A percentile compares a stretch with the other conserved stretches of the same genome.
These are phyloP conservation scores for Linnemannia schmuckeri DNA, from an alignment of 192 early-diverging fungal species.

Conservation along the genomic window DNA sequence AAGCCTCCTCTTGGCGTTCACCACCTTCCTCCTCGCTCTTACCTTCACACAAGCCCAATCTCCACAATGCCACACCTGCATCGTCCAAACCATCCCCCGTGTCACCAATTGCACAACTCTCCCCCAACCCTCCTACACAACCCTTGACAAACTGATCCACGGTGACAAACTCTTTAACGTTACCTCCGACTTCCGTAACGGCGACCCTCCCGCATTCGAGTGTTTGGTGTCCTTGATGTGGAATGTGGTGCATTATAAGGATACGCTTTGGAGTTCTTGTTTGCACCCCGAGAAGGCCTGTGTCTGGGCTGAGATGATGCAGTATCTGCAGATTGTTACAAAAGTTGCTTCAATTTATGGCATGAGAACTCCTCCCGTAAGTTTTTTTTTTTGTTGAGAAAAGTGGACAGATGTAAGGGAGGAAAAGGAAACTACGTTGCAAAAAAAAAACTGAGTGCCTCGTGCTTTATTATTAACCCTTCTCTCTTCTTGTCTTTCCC, in stretches of 20 bases:
- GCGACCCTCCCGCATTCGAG: conserved; percentile 19
- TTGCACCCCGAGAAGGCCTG: conserved; percentile 19
- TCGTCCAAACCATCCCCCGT: conserved; percentile 12
- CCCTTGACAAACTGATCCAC: conserved; percentile 17
- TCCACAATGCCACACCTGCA: conserved; percentile 24
- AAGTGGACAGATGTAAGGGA: not conserved
- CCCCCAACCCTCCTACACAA: not conserved
- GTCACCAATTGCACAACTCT: conserved; percentile 16
- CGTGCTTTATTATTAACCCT: not conserved
- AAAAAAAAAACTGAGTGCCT: too few relatives aligned
- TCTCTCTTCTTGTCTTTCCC: not conserved
- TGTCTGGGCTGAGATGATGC: conserved; percentile 43
- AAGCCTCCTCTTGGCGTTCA: not conserved
- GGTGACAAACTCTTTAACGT: conserved; percentile 5
- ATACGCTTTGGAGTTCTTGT: conserved; percentile 25
- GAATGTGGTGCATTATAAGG: conserved; percentile 42
- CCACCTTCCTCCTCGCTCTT: conserved; percentile 3
- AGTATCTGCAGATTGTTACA: conserved; percentile 35
- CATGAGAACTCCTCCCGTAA: conserved; percentile 34
- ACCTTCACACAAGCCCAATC: conserved; percentile 24
- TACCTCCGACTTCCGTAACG: not conserved
- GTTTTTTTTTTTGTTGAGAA: not conserved
- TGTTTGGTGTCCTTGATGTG: conserved; percentile 39
- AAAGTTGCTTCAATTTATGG: conserved; percentile 37
- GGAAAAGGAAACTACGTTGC: not conserved